Percentiles rank a stretch among this genome's conserved stretches.
Evolutionary conservation across 2,329 filamentous ascomycete genomes (phyloP).

Genomic region (Cucurbitaria berberidis): DNA sequence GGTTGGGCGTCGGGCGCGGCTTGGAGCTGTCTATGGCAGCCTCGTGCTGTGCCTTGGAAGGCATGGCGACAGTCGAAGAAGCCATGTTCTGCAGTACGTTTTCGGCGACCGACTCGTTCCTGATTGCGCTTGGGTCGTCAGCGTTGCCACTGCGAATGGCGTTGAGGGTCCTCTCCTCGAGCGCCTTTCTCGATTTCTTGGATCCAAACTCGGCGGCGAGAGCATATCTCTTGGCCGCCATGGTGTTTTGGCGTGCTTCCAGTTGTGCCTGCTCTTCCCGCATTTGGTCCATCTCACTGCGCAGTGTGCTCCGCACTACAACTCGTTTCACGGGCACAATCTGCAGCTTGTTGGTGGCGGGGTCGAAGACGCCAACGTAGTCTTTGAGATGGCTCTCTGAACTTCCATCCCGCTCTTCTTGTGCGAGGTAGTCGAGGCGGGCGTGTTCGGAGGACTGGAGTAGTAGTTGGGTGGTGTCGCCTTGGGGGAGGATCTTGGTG

Average conservation of each 20-base stretch:
- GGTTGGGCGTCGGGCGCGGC: constrained; percentile 74
- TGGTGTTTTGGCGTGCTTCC: constrained; percentile 43
- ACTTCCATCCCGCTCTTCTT: constrained; percentile 54
- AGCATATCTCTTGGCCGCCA: constrained; percentile 68
- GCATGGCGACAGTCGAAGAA: constrained; percentile 68
- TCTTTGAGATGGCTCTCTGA: constrained; percentile 62
- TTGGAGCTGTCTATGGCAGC: constrained; percentile 70
- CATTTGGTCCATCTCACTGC: constrained; percentile 53
- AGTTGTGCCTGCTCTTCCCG: constrained; percentile 38
- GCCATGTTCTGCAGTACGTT: constrained; percentile 68
- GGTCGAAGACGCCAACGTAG: constrained; percentile 67
- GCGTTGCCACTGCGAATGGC: constrained; percentile 60
- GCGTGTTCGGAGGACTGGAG: constrained; percentile 67
- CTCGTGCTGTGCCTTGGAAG: constrained; percentile 69
- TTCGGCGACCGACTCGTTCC: constrained; percentile 39
- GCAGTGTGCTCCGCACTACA: constrained; percentile 59
- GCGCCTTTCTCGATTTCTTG: constrained; percentile 82
- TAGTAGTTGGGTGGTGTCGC: constrained; percentile 55
- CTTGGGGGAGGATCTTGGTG: constrained; percentile 36
- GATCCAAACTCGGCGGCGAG: constrained; percentile 83
- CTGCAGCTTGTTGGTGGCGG: constrained; percentile 58
- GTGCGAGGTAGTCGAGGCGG: constrained; percentile 65
- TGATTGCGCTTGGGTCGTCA: constrained; percentile 22
- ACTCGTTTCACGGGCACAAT: constrained; percentile 60
- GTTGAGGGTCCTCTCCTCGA: constrained; percentile 72